phyloP scores from a whole-genome alignment of 129 eudicot species.

The Oenanthe sinensis region DNA sequence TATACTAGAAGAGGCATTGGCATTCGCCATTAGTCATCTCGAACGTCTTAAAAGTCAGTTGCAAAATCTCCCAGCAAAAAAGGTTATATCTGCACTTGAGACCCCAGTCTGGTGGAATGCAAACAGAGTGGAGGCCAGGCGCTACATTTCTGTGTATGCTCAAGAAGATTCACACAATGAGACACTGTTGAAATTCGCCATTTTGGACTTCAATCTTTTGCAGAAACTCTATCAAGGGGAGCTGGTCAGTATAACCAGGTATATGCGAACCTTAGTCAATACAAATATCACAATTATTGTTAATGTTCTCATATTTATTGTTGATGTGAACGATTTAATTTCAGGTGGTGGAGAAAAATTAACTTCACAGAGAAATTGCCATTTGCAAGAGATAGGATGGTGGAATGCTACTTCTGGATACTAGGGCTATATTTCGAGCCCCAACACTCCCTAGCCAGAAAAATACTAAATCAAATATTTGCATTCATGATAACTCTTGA shows the following conservation, averaged over 20 bases:
- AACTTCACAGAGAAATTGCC: constrained; percentile 1
- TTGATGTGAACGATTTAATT: not conserved
- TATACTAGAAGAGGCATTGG: constrained; percentile 3
- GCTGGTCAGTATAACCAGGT: not conserved
- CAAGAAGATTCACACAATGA: not conserved
- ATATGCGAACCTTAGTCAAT: not conserved
- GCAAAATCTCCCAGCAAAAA: not conserved
- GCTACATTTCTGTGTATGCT: not conserved
- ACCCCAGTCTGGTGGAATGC: not conserved
- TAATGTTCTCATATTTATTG: not conserved
- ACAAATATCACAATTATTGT: too few relatives aligned
- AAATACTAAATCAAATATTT: not conserved
- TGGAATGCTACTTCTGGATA: constrained; percentile 4
- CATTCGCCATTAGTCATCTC: not conserved
- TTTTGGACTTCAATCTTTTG: not conserved
- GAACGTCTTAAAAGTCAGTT: not conserved
- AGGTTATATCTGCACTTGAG: not conserved
- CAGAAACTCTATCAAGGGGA: constrained; percentile 5
- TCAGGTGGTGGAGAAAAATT: constrained; percentile 5
- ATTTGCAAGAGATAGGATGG: constrained; percentile 6
- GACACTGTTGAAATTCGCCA: not conserved
- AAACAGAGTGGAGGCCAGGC: constrained; percentile 7
- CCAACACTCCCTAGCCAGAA: not conserved
- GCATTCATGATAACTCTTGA: constrained; percentile 5
- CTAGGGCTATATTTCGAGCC: not conserved